Conservation (phyloP, 768 basidiomycete species). For the Lactarius quietus region DNA sequence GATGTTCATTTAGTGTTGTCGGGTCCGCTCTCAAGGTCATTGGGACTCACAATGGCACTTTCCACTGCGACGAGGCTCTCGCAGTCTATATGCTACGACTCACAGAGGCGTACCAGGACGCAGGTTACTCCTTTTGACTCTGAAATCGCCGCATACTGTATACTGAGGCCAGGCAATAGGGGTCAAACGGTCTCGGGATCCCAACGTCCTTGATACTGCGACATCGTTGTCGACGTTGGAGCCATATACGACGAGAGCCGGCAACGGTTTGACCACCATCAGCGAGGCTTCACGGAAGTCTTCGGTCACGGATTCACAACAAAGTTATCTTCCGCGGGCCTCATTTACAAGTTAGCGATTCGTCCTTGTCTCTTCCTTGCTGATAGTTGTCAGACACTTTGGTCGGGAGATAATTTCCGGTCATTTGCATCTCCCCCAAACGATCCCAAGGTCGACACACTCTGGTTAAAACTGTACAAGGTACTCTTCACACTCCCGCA, state of each 20-base stretch:
- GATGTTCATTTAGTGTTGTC: neutral
- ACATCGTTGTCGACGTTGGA: constrained; percentile 96
- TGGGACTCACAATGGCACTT: constrained; percentile 93
- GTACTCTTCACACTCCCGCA: constrained; percentile 36
- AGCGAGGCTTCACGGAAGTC: constrained; percentile 85
- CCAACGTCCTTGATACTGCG: constrained; percentile 70
- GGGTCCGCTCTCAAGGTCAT: constrained; percentile 53
- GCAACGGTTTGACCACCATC: constrained; percentile 92
- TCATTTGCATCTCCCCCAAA: constrained; percentile 45
- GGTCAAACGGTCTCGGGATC: constrained; percentile 72
- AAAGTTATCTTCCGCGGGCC: constrained; percentile 88
- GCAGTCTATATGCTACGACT: constrained; percentile 86
- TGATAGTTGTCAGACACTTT: constrained; percentile 60
- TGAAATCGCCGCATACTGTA: neutral
- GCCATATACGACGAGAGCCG: constrained; percentile 80
- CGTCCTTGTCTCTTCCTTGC: neutral
- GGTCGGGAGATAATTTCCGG: constrained; percentile 81
- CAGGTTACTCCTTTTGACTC: constrained; percentile 46
- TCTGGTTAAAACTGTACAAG: constrained; percentile 91
- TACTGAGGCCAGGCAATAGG: constrained; percentile 28
- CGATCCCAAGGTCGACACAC: constrained; percentile 60
- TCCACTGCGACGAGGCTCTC: constrained; percentile 96
- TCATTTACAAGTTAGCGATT: constrained; percentile 81
- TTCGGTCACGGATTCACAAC: constrained; percentile 87
- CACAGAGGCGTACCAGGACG: constrained; percentile 69